phyloP scores from a whole-genome alignment of 768 basidiomycete genomes.

The Panaeolus cyanescens region DNA sequence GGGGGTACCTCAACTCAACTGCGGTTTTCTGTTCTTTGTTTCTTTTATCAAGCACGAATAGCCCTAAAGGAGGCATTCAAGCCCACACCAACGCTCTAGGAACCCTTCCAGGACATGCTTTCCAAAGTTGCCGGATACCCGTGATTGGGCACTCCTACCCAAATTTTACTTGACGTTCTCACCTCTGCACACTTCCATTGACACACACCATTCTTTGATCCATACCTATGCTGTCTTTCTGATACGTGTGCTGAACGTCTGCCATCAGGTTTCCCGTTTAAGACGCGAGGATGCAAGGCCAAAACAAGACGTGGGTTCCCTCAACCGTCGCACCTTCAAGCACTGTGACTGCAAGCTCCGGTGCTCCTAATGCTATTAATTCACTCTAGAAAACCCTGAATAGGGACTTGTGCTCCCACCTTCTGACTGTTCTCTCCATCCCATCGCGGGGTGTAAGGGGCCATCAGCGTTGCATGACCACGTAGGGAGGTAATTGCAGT shows the following conservation, averaged over 20 bases:
- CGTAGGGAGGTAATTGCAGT: neutral
- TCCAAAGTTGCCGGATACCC: neutral
- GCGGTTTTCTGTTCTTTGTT: neutral
- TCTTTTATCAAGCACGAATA: neutral
- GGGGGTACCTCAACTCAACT: neutral
- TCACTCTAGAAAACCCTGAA: neutral
- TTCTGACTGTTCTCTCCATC: neutral
- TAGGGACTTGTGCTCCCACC: neutral
- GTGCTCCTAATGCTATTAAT: neutral
- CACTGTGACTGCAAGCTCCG: neutral
- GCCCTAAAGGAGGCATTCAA: neutral
- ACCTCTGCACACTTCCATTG: neutral
- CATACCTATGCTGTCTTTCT: neutral
- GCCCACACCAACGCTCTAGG: neutral
- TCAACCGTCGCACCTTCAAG: neutral
- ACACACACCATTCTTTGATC: neutral
- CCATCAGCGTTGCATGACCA: neutral
- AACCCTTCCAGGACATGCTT: neutral
- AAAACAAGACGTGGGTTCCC: neutral
- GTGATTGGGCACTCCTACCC: neutral
- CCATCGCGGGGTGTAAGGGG: neutral
- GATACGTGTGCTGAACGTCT: neutral
- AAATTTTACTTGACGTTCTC: neutral
- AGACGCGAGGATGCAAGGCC: neutral
- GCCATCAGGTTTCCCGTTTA: neutral